Conservation (phyloP, 1,284 basidiomycete species). For the Ganoderma lucidum region DNA sequence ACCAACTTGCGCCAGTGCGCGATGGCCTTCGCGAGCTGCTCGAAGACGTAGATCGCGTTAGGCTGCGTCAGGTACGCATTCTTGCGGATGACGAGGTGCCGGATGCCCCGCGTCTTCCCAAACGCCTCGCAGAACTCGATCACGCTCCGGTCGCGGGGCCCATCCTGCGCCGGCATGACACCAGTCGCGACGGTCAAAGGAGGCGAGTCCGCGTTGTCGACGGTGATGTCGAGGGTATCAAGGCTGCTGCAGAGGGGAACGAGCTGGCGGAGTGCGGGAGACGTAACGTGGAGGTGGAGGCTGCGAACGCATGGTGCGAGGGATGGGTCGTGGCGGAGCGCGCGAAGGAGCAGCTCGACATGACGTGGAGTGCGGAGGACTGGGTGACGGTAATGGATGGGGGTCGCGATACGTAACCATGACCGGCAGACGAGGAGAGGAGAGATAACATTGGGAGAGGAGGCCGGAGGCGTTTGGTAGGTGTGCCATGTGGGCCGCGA, state of each 20-base stretch:
- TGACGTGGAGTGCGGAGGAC: slow-evolving; percentile 49
- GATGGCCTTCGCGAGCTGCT: slow-evolving; percentile 53
- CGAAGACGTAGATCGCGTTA: slow-evolving; percentile 52
- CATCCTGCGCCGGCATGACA: slow-evolving; percentile 14
- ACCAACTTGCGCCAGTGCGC: slow-evolving; percentile 54
- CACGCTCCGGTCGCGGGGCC: slow-evolving; percentile 34
- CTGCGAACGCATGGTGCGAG: slow-evolving; percentile 49
- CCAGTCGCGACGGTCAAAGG: slow-evolving; percentile 7
- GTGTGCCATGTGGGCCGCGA: slow-evolving; percentile 43
- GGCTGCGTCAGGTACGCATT: slow-evolving; percentile 60
- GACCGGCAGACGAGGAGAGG: slow-evolving; percentile 56
- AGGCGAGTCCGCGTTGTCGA: slow-evolving; percentile 44
- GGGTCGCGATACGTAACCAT: slow-evolving; percentile 60
- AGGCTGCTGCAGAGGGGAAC: slow-evolving; percentile 44
- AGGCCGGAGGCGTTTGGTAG: slow-evolving; percentile 25
- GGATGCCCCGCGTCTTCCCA: slow-evolving; percentile 41
- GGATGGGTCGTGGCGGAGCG: slow-evolving; percentile 46
- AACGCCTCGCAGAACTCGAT: slow-evolving; percentile 53
- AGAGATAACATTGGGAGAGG: slow-evolving; percentile 39
- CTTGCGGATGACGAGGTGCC: slow-evolving; percentile 59
- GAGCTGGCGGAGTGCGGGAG: slow-evolving; percentile 38
- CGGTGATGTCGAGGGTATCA: slow-evolving; percentile 52
- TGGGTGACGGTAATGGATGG: slow-evolving; percentile 59
- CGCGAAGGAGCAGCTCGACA: slow-evolving; percentile 47
- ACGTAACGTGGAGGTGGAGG: slow-evolving; percentile 47